Conservation (phyloP, 2,329 filamentous ascomycete genomes). For the Hypoxylon sp. region DNA sequence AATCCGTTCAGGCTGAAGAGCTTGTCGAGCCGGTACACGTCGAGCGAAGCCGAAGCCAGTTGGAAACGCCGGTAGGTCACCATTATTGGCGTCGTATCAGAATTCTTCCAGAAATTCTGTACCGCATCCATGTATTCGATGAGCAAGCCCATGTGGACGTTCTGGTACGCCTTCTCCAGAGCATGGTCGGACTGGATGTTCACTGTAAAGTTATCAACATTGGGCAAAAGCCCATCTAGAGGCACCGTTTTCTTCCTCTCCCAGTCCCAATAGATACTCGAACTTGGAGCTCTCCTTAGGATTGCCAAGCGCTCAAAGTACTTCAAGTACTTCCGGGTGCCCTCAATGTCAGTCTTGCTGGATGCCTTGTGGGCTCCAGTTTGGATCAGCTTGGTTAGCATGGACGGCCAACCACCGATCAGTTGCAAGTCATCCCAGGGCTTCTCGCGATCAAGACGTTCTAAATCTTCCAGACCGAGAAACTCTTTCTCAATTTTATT, state of each 20-base stretch:
- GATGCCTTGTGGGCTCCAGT: slow-evolving; percentile 20
- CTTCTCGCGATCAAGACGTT: slow-evolving; percentile 17
- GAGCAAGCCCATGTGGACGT: slow-evolving; percentile 39
- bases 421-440: slow-evolving; percentile 36
- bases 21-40: slow-evolving; percentile 41
- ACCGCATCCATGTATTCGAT: slow-evolving; percentile 40
- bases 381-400: slow-evolving; percentile 42
- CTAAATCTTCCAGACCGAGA: slow-evolving; percentile 17
- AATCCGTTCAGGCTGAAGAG: slow-evolving; percentile 36
- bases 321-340: slow-evolving; percentile 40
- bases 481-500: slow-evolving; percentile 2
- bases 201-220: slow-evolving; percentile 44
- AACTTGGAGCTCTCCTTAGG: slow-evolving; percentile 47
- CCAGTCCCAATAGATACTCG: slow-evolving; percentile 42
- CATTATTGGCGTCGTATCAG: slow-evolving; percentile 5
- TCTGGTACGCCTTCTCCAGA: slow-evolving; percentile 41
- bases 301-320: slow-evolving; percentile 48
- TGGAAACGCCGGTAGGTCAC: slow-evolving; percentile 35
- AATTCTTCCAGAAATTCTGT: slow-evolving; percentile 26
- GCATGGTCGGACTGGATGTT: slow-evolving; percentile 39
- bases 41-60: slow-evolving; percentile 46
- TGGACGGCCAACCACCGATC: slow-evolving; percentile 38
- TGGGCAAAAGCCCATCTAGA: slow-evolving; percentile 46
- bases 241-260: slow-evolving; percentile 27
- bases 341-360: slow-evolving; percentile 33